These are phyloP conservation scores for Dendrothele bispora DNA, from an alignment of 768 basidiomycete genomes.

Conservation along the genomic window DNA sequence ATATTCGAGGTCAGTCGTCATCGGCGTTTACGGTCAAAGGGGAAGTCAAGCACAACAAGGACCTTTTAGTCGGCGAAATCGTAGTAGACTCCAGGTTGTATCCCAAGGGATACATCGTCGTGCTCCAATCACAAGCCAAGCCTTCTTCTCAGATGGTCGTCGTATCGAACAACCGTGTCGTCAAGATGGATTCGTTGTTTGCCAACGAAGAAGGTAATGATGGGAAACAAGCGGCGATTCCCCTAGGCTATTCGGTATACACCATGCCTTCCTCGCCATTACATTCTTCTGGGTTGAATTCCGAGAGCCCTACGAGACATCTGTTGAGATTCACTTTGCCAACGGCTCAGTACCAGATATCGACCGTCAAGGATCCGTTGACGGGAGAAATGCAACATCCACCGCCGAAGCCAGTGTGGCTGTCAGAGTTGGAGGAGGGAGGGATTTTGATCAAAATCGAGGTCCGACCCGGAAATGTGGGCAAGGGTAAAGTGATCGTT, in stretches of 20 bases:
- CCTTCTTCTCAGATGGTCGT: no score
- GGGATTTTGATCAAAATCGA: slow-evolving; percentile 52
- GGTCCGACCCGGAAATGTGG: slow-evolving; percentile 44
- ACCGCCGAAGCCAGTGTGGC: slow-evolving; percentile 71
- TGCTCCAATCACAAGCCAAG: slow-evolving; percentile 28
- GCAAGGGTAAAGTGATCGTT: slow-evolving; percentile 9
- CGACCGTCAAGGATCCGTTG: slow-evolving; percentile 79
- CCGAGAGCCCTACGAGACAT: slow-evolving; percentile 65
- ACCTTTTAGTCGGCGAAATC: slow-evolving; percentile 76
- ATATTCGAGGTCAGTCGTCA: slow-evolving; percentile 38
- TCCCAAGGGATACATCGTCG: slow-evolving; percentile 68
- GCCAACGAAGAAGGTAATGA: neutral
- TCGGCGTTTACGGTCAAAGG: slow-evolving; percentile 65
- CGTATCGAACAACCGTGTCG: no score
- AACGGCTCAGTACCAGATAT: slow-evolving; percentile 76
- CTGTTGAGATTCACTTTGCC: slow-evolving; percentile 77
- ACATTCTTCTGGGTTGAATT: slow-evolving; percentile 64
- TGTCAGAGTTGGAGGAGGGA: slow-evolving; percentile 59
- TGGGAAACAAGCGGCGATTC: slow-evolving; percentile 35
- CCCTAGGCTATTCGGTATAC: slow-evolving; percentile 60
- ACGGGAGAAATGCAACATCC: slow-evolving; percentile 64
- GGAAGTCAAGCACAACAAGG: slow-evolving; percentile 59
- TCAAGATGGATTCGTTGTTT: slow-evolving; percentile 6
- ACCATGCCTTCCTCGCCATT: slow-evolving; percentile 82
- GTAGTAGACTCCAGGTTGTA: slow-evolving; percentile 82